Percentiles rank a stretch among this genome's conserved stretches.
phyloP scores from a whole-genome alignment of 139 green algal species.

The Volvox reticuliferus region DNA sequence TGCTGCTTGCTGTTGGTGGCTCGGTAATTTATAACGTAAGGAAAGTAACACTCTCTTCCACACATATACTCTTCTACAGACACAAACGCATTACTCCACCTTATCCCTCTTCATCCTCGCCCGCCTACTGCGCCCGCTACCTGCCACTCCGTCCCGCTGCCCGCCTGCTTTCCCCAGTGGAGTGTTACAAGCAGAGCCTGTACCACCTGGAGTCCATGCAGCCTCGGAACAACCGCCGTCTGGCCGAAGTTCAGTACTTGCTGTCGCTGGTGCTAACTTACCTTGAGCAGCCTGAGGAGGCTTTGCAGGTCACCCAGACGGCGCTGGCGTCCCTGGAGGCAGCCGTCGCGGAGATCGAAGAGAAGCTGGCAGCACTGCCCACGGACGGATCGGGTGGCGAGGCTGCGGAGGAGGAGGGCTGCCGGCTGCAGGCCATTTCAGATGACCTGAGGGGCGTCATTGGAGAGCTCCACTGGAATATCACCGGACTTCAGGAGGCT shows the following conservation, averaged over 20 bases:
- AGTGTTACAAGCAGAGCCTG: constrained; percentile 18
- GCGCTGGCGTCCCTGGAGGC: neutral
- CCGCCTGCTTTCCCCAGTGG: constrained; percentile 28
- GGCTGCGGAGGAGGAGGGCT: constrained; percentile 26
- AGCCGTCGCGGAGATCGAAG: constrained; percentile 23
- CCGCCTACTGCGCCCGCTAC: neutral
- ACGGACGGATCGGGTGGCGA: constrained; percentile 26
- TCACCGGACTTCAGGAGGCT: constrained; percentile 51
- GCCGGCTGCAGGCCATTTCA: constrained; percentile 42
- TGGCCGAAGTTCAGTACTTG: constrained; percentile 60
- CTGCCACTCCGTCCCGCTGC: no score
- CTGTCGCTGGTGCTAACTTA: constrained; percentile 49
- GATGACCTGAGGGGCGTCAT: constrained; percentile 52
- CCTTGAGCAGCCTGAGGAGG: constrained; percentile 51
- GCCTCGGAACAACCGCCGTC: constrained; percentile 23
- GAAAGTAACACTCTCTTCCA: no score
- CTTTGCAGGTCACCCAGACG: neutral
- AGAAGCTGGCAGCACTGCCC: constrained; percentile 24
- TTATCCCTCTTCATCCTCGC: no score
- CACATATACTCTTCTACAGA: no score
- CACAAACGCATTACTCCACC: no score
- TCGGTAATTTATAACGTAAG: no score
- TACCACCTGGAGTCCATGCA: constrained; percentile 47
- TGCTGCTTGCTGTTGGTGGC: no score
- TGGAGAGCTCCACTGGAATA: constrained; percentile 42